Base-by-base conservation (phyloP, 2,329 filamentous ascomycete species). In the Fusarium concolor region DNA sequence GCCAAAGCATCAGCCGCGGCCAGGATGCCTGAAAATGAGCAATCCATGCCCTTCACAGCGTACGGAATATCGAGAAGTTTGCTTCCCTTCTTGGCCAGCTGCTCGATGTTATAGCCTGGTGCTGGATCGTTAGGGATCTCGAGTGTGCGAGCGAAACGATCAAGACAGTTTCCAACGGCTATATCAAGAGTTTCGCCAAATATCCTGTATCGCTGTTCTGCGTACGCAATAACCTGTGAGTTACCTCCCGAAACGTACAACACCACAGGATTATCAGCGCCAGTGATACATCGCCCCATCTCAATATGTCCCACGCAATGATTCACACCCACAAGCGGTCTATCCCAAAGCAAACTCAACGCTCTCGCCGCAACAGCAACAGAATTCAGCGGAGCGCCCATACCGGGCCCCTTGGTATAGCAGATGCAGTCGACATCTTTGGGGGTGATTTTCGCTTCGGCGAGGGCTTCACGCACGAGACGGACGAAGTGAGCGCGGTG, bases 261-360 rank as follows among this genome's bases (percentile, higher is more conserved):
- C 46, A 99, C 96, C 35, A 98, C 94, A 0, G 96, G 96, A 80
- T 99, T 95, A 24, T 87, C 83, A 17, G 96, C 94, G 61, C 93
- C 92, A 6, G 96, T 98, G 76, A 99, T 97, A 62, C 92, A 87
- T 50, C 96, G 87, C 31, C 96, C 96, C 96, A 99, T 99, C 83
- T 99, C 96, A 75, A 99, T 98, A 80, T 99, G 96, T 42, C 96
- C 96, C 46, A 99, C 92, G 79, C 96, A 99, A 81, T 99, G 96
- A 81, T 99, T 99, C 26, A 99, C 96, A 24, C 94, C 95, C 5
- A 99, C 90, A 37, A 99, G 84, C n/a, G 92, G 89, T 79, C 93
- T 93, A 53, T 84, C 86, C 96, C 96, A 99, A 17, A 99, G 85
- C 61, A 97, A 82, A 41, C 89, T 86, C 31, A 98, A 83, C 66